Conservation (phyloP, 345 rosid species). For the Populus euphratica region DNA sequence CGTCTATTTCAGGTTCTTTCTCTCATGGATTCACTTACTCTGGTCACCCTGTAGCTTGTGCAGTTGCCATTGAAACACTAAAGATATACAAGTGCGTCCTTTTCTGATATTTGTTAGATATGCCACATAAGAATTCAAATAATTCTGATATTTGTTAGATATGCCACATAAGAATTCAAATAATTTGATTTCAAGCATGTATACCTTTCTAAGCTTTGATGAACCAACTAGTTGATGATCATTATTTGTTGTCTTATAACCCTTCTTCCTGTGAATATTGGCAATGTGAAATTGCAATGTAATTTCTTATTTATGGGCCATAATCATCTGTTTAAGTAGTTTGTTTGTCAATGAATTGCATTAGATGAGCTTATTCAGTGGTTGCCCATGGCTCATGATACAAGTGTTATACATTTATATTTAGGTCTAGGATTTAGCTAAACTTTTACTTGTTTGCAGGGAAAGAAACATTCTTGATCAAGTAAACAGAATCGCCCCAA, state of each 20-base stretch:
- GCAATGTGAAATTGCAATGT: background rate
- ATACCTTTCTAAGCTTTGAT: background rate
- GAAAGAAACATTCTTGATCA: slow-evolving; percentile 69
- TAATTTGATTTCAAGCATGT: background rate
- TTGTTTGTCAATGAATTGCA: background rate
- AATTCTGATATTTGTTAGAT: background rate
- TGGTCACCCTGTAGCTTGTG: slow-evolving; percentile 95
- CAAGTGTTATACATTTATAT: background rate
- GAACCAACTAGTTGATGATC: background rate
- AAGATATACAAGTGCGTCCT: slow-evolving; percentile 62
- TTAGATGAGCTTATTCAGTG: background rate
- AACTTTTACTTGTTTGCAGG: slow-evolving; percentile 30
- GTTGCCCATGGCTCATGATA: background rate
- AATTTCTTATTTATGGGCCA: background rate
- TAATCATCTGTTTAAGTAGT: background rate
- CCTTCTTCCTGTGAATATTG: background rate
- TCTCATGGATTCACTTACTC: slow-evolving; percentile 96
- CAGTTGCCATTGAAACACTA: slow-evolving; percentile 76
- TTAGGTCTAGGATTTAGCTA: background rate
- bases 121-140: background rate
- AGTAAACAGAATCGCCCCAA: slow-evolving; percentile 56
- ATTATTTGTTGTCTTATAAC: background rate
- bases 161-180: background rate
- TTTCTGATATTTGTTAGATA: slow-evolving; percentile 3
- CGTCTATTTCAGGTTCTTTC: slow-evolving; percentile 54